Conservation (phyloP, 192 early-diverging fungal species). For the Thoreauomyces humboldtii region DNA sequence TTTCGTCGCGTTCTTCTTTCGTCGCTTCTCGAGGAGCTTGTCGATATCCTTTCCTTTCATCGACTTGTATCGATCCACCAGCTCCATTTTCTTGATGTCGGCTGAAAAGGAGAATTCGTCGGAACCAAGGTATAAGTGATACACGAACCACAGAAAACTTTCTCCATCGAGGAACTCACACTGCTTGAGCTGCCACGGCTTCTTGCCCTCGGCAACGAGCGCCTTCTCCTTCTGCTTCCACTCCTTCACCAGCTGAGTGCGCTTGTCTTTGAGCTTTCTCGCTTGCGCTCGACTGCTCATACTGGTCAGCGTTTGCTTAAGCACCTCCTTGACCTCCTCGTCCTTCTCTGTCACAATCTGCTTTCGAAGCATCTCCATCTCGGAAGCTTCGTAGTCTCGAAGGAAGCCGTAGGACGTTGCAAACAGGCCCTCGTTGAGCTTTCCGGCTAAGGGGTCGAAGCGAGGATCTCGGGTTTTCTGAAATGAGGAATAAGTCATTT, state of each 20-base stretch:
- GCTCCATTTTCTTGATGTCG: conserved; percentile 79
- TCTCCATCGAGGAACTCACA: conserved; percentile 56
- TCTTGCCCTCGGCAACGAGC: conserved; percentile 83
- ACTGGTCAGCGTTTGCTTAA: conserved; percentile 58
- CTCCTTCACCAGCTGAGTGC: conserved; percentile 64
- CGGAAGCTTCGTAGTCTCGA: conserved; percentile 70
- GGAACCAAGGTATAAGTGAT: not conserved
- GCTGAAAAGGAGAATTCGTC: conserved; percentile 39
- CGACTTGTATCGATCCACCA: conserved; percentile 79
- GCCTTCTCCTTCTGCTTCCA: conserved; percentile 82
- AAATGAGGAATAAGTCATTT: no score
- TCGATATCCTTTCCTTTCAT: conserved; percentile 74
- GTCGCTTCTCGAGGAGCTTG: conserved; percentile 83
- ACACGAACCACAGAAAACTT: conserved; percentile 1
- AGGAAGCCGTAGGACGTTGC: conserved; percentile 90
- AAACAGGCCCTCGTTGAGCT: conserved; percentile 89
- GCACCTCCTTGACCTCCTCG: conserved; percentile 50
- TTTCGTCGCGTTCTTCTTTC: conserved; percentile 90
- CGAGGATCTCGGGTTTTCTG: conserved; percentile 87
- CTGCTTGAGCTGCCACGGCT: conserved; percentile 90
- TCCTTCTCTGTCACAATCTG: conserved; percentile 69
- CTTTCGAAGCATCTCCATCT: conserved; percentile 67
- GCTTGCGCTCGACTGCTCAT: conserved; percentile 49
- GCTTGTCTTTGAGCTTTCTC: conserved; percentile 43
- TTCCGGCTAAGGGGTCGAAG: conserved; percentile 86